Conservation (phyloP, 1,284 basidiomycete species). For the Trametes sp. region DNA sequence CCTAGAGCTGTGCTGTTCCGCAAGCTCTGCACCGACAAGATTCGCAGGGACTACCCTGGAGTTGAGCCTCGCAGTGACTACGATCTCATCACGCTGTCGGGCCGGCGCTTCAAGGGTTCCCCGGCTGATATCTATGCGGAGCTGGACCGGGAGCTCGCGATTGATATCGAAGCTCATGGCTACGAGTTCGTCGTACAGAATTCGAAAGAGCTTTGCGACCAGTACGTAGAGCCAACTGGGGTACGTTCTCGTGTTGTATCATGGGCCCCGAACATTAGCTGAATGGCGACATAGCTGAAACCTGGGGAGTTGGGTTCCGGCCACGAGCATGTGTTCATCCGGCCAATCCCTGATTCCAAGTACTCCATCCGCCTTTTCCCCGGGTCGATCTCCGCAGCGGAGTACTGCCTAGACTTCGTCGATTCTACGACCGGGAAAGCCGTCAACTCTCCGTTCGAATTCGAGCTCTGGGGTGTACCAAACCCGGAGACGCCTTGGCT, state of each 20-base stretch:
- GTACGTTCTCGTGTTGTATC: neutral
- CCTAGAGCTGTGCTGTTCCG: neutral
- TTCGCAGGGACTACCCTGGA: neutral
- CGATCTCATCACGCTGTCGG: neutral
- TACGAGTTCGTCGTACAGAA: neutral
- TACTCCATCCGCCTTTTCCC: neutral
- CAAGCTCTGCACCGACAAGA: neutral
- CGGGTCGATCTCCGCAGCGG: neutral
- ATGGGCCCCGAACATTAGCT: too few species aligned
- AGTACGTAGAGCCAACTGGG: neutral
- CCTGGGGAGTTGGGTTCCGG: neutral
- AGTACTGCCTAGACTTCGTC: constrained; percentile 14
- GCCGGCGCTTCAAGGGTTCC: neutral
- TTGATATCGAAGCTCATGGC: neutral
- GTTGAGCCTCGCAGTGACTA: neutral
- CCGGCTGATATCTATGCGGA: neutral
- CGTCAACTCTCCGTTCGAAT: constrained; percentile 17
- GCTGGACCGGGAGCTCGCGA: neutral
- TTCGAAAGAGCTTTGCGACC: neutral
- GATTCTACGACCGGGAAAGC: constrained; percentile 12
- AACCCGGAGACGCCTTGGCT: neutral
- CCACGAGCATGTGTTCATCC: neutral
- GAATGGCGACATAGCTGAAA: neutral
- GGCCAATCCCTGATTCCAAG: neutral
- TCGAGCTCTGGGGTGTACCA: constrained; percentile 10